Evolutionary conservation across 108 stramenopile genomes (phyloP), one percentile per base, ranked within the genome.

Genomic region (Skeletonema costatum): DNA sequence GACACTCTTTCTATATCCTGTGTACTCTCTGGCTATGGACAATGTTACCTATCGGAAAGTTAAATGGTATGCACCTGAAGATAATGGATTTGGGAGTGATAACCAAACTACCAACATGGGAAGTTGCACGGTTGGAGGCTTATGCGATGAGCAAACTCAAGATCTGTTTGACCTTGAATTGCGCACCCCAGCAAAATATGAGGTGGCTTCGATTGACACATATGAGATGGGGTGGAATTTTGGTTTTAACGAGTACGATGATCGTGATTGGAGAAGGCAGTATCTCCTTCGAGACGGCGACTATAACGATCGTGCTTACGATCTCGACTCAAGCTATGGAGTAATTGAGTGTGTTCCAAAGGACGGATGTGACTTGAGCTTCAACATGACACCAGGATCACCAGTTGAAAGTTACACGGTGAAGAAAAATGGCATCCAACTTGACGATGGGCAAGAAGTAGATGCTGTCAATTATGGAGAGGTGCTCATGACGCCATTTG

Each of bases 101-200:
- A 36, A 62, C 14, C 32, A 62, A 36, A 62, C 60, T 2, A 62
- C 60, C 60, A 35, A 35, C 17, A 35, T 62, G 60, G 60, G 60
- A 21, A 48, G 46, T 48, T 48, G 46, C 46, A 48, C 46, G 9
- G 46, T 48, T n/a, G 46, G n/a, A 14, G 46, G 16, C 46, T 48
- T 48, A 48, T 48, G 46, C 12, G 46, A 48, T n/a, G 46, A n/a
- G n/a, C 13, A 48, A 48, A n/a, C 46, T 14, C 46, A 48, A 48
- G 46, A 48, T n/a, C n/a, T 48, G 14, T 48, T 48, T 48, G 16
- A 48, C n/a, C 46, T 48, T 48, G 46, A 48, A 48, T 48, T 48
- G 14, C 46, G n/a, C n/a, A 48, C 46, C 4, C 13, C 46, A 48
- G 46, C 46, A 48, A n/a, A 16, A n/a, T n/a, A n/a, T 48, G 46